Evolutionary conservation across 805 yeast genomes (phyloP).

Genomic region (Kockiozyma suomiensis): DNA sequence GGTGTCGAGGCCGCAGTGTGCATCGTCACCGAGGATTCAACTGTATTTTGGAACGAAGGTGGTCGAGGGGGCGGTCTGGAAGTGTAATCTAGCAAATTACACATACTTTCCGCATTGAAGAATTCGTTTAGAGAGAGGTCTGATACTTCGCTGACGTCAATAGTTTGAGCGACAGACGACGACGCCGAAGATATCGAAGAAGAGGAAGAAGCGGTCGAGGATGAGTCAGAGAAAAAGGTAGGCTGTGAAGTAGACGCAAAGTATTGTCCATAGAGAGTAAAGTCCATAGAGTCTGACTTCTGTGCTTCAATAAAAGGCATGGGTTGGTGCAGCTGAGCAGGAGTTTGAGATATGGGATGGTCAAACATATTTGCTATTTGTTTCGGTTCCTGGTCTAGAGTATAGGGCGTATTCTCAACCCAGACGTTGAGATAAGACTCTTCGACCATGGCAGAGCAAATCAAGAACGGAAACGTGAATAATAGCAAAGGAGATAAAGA

Average conservation of each 20-base stretch:
- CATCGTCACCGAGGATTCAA: background rate
- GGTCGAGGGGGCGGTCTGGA: background rate
- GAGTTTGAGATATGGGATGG: too few relatives aligned
- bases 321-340: too few relatives aligned
- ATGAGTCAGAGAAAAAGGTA: background rate
- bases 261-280: background rate
- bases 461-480: too few relatives aligned
- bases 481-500: background rate
- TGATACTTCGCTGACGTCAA: background rate
- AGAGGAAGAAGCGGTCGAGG: background rate
- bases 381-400: background rate
- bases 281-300: background rate
- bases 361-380: too few relatives aligned
- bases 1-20: constrained; percentile 3
- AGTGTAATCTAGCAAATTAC: background rate
- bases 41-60: background rate
- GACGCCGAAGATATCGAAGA: constrained; percentile 6
- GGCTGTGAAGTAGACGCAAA: background rate
- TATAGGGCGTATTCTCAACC: background rate
- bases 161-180: background rate
- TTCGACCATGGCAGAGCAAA: background rate
- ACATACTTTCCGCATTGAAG: background rate
- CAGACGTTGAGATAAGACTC: background rate
- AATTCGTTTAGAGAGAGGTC: background rate
- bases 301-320: too few relatives aligned